Conservation (phyloP, 495 filamentous ascomycete genomes). For the Hapsidospora chrysogenum region DNA sequence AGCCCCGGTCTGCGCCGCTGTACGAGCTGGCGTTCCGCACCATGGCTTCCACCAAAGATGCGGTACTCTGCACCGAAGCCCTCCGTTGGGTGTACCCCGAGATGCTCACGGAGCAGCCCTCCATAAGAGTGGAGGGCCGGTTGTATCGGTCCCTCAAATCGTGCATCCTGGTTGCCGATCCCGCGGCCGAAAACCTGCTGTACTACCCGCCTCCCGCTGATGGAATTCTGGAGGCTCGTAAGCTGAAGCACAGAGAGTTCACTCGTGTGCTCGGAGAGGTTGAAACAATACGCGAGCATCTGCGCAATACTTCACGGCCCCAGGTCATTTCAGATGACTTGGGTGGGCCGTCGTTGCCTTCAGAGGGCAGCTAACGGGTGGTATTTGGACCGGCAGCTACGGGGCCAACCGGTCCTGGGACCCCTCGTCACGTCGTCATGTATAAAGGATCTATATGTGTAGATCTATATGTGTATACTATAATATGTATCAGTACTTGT, state of each 20-base stretch:
- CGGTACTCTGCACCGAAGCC: slow-evolving; percentile 26
- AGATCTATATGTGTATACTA: too few relatives aligned
- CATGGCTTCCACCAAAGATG: slow-evolving; percentile 29
- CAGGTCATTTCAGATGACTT: too few relatives aligned
- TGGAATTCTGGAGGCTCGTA: neutral
- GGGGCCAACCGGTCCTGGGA: too few relatives aligned
- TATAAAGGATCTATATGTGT: too few relatives aligned
- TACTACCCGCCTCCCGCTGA: neutral
- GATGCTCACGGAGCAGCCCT: slow-evolving; percentile 40
- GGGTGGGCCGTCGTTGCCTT: too few relatives aligned
- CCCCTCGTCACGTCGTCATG: too few relatives aligned
- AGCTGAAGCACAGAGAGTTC: slow-evolving; percentile 3
- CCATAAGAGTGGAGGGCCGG: slow-evolving; percentile 24
- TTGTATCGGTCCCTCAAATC: slow-evolving; percentile 23
- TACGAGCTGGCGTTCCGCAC: slow-evolving; percentile 39
- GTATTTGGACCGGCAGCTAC: too few relatives aligned
- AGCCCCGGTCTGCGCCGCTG: slow-evolving; percentile 32
- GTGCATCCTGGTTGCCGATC: slow-evolving; percentile 38
- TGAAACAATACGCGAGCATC: neutral
- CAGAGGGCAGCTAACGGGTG: too few relatives aligned
- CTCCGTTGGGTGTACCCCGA: slow-evolving; percentile 35
- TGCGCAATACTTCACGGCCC: too few relatives aligned
- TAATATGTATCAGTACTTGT: too few relatives aligned
- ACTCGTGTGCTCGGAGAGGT: neutral
- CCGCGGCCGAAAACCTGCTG: slow-evolving; percentile 13